Percentiles rank a stretch among this genome's conserved stretches.
Conservation (phyloP, 805 yeast species). For the Teunomyces aglyptinius region DNA sequence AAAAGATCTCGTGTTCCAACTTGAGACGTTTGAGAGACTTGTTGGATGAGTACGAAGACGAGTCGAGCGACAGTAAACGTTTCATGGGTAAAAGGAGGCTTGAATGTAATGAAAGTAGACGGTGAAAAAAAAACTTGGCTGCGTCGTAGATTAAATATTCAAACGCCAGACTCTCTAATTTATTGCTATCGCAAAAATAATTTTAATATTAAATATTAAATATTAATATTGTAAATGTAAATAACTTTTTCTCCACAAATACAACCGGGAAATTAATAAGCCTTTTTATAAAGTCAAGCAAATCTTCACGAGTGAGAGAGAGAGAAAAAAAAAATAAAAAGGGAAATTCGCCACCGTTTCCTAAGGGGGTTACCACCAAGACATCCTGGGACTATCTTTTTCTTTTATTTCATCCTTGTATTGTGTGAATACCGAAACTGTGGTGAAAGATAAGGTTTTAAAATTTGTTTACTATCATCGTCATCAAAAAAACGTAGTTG, state of each 20-base stretch:
- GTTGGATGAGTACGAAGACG: slow-evolving; percentile 6
- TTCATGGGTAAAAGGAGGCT: slow-evolving; percentile 4
- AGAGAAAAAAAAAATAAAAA: neutral
- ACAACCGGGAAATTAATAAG: neutral
- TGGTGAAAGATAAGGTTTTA: slow-evolving; percentile 3
- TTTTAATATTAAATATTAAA: neutral
- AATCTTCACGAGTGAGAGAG: neutral
- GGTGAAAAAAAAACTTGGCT: neutral
- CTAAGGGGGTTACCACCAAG: neutral
- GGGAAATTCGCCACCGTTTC: neutral
- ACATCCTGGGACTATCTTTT: neutral
- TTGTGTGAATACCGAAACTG: neutral
- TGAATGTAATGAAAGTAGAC: neutral
- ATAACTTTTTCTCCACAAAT: slow-evolving; percentile 2
- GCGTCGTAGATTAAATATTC: neutral
- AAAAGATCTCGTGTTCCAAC: slow-evolving; percentile 21
- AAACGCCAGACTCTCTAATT: slow-evolving; percentile 3
- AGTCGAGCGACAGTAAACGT: slow-evolving; percentile 7
- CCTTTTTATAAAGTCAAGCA: neutral
- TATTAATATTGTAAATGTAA: too few relatives aligned
- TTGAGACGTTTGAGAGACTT: slow-evolving; percentile 19
- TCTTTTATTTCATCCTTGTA: neutral
- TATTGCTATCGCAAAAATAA: neutral
- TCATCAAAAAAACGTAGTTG: neutral
- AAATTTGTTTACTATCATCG: neutral